Conservation (phyloP, 345 rosid genomes). For the Boechera stricta region DNA sequence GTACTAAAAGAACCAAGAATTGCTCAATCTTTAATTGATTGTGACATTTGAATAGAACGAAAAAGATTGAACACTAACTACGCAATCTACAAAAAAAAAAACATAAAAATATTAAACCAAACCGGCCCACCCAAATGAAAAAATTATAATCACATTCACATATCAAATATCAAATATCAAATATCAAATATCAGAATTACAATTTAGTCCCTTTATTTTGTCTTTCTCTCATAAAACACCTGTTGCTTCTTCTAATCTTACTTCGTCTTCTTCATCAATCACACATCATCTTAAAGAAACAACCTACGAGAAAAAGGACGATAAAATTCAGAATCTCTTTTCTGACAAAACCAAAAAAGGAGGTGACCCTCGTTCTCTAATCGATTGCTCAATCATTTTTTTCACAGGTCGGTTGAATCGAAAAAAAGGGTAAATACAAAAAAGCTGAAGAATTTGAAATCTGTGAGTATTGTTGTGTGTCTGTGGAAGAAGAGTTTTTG, state of each 20-base stretch:
- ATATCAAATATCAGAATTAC: background rate
- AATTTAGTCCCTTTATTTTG: background rate
- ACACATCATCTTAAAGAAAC: slow-evolving; percentile 17
- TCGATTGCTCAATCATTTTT: slow-evolving; percentile 44
- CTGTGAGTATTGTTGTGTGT: slow-evolving; percentile 2
- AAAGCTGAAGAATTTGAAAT: slow-evolving; percentile 35
- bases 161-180: background rate
- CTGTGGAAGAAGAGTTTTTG: slow-evolving; percentile 21
- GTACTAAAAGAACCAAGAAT: slow-evolving; percentile 5
- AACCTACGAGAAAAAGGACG: slow-evolving; percentile 32
- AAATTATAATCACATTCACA: background rate
- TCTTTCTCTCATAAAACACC: background rate
- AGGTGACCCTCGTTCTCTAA: slow-evolving; percentile 35
- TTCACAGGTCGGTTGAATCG: slow-evolving; percentile 12
- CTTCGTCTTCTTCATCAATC: slow-evolving; percentile 16
- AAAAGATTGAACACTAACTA: slow-evolving; percentile 42
- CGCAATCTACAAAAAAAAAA: slow-evolving; percentile 3
- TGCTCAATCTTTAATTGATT: background rate
- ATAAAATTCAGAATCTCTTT: slow-evolving; percentile 22
- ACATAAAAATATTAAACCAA: background rate
- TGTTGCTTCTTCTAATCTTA: slow-evolving; percentile 22
- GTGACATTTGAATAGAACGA: slow-evolving; percentile 42
- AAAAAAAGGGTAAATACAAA: background rate
- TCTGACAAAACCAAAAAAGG: background rate
- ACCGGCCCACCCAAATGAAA: slow-evolving; percentile 24